These are phyloP conservation scores for Giardia muris DNA, from an alignment of 208 protist species.

Conservation along the genomic window DNA sequence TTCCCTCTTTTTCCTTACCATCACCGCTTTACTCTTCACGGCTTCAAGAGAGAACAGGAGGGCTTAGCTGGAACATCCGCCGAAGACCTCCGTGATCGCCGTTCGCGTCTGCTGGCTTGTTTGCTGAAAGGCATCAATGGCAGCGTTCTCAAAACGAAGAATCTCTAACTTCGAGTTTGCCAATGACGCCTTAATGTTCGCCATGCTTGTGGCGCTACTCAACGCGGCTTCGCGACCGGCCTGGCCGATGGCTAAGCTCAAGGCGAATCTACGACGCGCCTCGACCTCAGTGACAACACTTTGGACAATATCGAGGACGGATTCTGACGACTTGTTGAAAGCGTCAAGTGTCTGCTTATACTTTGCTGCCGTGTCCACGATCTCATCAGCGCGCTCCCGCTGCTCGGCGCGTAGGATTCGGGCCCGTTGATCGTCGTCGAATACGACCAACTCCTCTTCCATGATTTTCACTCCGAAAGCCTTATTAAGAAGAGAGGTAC, in stretches of 20 bases:
- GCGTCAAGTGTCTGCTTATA: neutral
- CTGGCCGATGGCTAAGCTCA: neutral
- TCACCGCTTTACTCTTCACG: too few relatives aligned
- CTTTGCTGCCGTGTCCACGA: neutral
- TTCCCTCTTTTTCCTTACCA: too few relatives aligned
- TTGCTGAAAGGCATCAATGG: neutral
- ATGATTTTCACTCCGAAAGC: too few relatives aligned
- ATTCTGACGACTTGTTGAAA: neutral
- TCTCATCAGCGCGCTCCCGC: neutral
- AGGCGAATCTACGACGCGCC: neutral
- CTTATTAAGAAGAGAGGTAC: too few relatives aligned
- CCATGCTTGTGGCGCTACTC: neutral
- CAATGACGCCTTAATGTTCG: neutral
- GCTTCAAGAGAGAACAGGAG: too few relatives aligned
- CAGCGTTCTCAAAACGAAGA: neutral
- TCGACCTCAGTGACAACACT: neutral
- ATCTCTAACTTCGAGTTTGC: neutral
- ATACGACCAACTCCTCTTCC: too few relatives aligned
- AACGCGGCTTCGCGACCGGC: neutral
- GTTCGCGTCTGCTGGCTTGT: neutral
- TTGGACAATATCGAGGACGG: neutral
- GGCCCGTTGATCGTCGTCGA: neutral
- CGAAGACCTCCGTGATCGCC: neutral
- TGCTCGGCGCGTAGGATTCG: neutral
- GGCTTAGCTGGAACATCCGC: too few relatives aligned